Evolutionary conservation across 352 stramenopile species (phyloP).

Genomic region (Phytophthora ramorum): DNA sequence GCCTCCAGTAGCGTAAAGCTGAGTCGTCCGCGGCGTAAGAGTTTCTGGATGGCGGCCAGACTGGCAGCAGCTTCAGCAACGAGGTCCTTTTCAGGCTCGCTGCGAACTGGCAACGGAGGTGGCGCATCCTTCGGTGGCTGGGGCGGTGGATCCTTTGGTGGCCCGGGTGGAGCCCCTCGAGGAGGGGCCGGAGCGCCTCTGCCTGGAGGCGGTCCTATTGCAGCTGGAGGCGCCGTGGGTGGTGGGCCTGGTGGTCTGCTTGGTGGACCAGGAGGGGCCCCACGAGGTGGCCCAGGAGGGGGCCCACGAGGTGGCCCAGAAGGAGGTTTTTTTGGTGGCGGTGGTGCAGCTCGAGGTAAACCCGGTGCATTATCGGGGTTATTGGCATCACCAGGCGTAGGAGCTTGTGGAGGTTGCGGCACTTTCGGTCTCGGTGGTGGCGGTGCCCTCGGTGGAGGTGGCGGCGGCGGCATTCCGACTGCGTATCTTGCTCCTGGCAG

Average conservation of each 20-base stretch:
- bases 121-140: constrained; percentile 60
- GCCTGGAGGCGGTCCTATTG: background rate
- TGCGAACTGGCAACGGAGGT: constrained; percentile 25
- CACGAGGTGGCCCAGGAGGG: background rate
- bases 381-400: constrained; percentile 7
- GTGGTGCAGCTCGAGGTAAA: constrained; percentile 2
- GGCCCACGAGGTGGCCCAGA: constrained; percentile 1
- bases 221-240: constrained; percentile 1
- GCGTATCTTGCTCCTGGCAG: constrained; percentile 21
- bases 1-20: constrained; percentile 80
- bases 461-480: constrained; percentile 22
- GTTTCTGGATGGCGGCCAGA: constrained; percentile 42
- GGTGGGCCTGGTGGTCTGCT: constrained; percentile 15
- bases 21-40: constrained; percentile 73
- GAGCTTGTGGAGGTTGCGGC: constrained; percentile 18
- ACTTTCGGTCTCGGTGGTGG: constrained; percentile 29
- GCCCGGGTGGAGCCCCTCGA: constrained; percentile 51
- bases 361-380: constrained; percentile 1
- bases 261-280: constrained; percentile 1
- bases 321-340: constrained; percentile 5
- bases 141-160: constrained; percentile 55
- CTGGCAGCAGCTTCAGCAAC: constrained; percentile 14
- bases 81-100: constrained; percentile 9
- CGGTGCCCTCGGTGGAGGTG: constrained; percentile 23
- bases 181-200: constrained; percentile 19